These are phyloP conservation scores for Pestalotiopsis sp. DNA, from an alignment of 2,329 filamentous ascomycete genomes.

Conservation along the genomic window DNA sequence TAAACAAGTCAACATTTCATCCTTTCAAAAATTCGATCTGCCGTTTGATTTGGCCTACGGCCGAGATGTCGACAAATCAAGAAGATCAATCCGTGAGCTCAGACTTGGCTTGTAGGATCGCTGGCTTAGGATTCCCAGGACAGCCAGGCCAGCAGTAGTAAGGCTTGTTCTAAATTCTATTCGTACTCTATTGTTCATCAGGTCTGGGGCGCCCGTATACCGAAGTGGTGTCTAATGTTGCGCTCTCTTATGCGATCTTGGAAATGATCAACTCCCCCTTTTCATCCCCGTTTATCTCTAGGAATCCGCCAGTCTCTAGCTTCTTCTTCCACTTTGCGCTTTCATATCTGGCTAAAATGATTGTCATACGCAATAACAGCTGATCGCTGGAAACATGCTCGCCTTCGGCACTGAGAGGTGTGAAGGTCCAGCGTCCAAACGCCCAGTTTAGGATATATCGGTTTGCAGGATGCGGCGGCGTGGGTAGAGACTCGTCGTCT, in stretches of 20 bases:
- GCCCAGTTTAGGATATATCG: conserved; percentile 98
- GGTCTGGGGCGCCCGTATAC: not conserved
- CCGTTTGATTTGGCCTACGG: too few species aligned
- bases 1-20: too few species aligned
- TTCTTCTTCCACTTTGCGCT: conserved; percentile 16
- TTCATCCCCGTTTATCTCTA: conserved; percentile 49
- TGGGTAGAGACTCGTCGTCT: conserved; percentile 39
- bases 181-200: not conserved
- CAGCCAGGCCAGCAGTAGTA: not conserved
- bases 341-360: conserved; percentile 41
- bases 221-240: not conserved
- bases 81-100: not conserved
- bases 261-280: conserved; percentile 54
- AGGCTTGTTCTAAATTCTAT: not conserved
- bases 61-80: too few species aligned
- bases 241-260: conserved; percentile 43
- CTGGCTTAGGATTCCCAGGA: not conserved
- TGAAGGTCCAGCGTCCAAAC: conserved; percentile 94
- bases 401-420: conserved; percentile 49
- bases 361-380: conserved; percentile 67
- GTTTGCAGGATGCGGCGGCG: conserved; percentile 27
- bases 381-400: conserved; percentile 59
- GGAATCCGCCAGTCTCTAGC: conserved; percentile 52
- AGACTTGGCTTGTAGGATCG: not conserved
- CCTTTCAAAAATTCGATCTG: too few species aligned